Evolutionary conservation across 1,284 basidiomycete species (phyloP).

Genomic region (Cerioporus squamosus): DNA sequence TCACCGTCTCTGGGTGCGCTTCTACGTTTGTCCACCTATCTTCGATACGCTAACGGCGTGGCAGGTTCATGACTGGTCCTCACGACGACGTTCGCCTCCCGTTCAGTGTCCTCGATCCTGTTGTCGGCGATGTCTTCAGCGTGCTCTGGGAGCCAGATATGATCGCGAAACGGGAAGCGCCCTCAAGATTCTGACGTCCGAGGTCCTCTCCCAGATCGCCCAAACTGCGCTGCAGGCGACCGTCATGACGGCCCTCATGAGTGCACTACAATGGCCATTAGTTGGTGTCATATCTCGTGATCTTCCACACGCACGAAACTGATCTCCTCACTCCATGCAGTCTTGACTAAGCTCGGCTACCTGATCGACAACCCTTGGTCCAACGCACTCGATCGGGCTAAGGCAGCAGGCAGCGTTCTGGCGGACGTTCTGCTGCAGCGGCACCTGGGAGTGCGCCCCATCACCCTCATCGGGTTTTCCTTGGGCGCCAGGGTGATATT

Average conservation of each 20-base stretch:
- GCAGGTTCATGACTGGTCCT: conserved; percentile 87
- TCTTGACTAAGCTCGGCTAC: conserved; percentile 93
- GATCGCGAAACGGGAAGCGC: conserved; percentile 94
- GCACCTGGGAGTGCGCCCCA: conserved; percentile 90
- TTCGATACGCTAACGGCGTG: not conserved
- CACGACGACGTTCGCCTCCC: conserved; percentile 91
- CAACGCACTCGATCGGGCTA: conserved; percentile 91
- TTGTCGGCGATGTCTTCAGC: conserved; percentile 95
- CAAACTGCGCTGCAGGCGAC: conserved; percentile 92
- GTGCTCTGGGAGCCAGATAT: conserved; percentile 97
- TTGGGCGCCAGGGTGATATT: conserved; percentile 93
- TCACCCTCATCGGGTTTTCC: conserved; percentile 93
- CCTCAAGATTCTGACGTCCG: conserved; percentile 85
- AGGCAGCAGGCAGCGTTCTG: conserved; percentile 85
- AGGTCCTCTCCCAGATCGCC: conserved; percentile 87
- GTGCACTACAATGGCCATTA: conserved; percentile 92
- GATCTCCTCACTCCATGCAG: conserved; percentile 44
- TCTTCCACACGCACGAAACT: not conserved
- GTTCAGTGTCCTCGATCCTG: conserved; percentile 91
- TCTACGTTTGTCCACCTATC: not conserved
- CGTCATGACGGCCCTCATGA: conserved; percentile 89
- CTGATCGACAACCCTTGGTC: conserved; percentile 98
- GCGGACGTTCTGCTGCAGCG: conserved; percentile 89
- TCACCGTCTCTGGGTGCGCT: conserved; percentile 89
- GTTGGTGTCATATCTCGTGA: conserved; percentile 49